Evolutionary conservation across 345 rosid genomes (phyloP), one percentile per base, ranked within the genome.

Genomic region (Psidium guajava): DNA sequence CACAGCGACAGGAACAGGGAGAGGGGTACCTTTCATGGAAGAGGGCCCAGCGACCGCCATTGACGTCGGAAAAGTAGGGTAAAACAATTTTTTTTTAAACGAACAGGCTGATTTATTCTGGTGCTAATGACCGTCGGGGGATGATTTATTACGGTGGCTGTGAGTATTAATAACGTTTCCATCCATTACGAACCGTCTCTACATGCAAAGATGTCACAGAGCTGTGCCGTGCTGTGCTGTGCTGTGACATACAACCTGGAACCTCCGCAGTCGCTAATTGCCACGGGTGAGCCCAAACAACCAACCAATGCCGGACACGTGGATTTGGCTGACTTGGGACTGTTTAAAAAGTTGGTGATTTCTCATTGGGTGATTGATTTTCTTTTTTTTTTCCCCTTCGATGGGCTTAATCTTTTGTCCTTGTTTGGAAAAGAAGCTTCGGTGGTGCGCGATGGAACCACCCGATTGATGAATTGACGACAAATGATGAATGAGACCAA

Each of bases 21-120:
- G 44, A 64, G 44, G 3, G 12, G 77, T 69, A 69, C 77, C 77
- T 36, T 69, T 69, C 77, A 69, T 69, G 77, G 77, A 40, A 32
- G 77, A 69, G 77, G 77, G 77, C 77, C 77, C 77, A 69, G 47
- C 77, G 77, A 69, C 77, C 47, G 47, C 77, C 77, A 69, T 69
- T 36, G 77, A 69, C 47, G 77, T 69, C 47, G 77, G 77, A 69
- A 69, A 69, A 69, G 77, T 36, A 69, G 25, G 77, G 77, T 36
- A 8, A 69, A 32, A 8, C 12, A 18, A 69, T 18, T 69, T 69
- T 69, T 69, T 32, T 69, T 9, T 50, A 18, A 18, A 69, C 13
- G 25, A 21, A 2, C 22, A 21, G 47, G 6, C 77, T 69, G 77
- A 36, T 69, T 32, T 69, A 69, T 20, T 69, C 36, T 36, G 2